Evolutionary conservation across 768 basidiomycete species (phyloP).

Genomic region (Thelephora ganbajun): DNA sequence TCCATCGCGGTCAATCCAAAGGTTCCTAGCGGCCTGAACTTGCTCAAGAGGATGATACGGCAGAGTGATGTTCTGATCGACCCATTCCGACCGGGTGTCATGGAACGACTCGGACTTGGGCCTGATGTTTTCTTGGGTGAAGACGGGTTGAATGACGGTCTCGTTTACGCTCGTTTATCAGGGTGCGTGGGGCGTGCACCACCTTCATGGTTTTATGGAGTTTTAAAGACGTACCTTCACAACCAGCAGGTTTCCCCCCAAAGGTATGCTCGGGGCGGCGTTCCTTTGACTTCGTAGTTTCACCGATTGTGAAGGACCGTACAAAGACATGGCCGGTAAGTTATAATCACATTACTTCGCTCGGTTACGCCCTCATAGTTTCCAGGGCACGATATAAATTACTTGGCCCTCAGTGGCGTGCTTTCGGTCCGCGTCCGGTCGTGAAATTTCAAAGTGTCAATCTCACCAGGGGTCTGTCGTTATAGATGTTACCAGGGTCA

Average conservation of each 20-base stretch:
- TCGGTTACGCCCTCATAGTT: neutral
- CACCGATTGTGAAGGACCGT: conserved; percentile 30
- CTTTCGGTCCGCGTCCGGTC: conserved; percentile 35
- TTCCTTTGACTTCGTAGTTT: no score
- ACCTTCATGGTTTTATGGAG: neutral
- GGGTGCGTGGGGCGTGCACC: conserved; percentile 34
- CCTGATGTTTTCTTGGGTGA: conserved; percentile 57
- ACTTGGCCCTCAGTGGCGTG: conserved; percentile 66
- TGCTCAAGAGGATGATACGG: conserved; percentile 42
- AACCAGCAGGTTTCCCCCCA: conserved; percentile 39
- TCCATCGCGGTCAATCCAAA: conserved; percentile 65
- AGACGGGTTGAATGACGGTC: conserved; percentile 41
- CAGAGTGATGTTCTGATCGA: conserved; percentile 74
- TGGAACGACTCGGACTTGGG: conserved; percentile 65
- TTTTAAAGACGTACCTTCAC: neutral
- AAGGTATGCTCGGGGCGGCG: conserved; percentile 25
- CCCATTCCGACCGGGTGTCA: conserved; percentile 71
- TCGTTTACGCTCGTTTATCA: conserved; percentile 63
- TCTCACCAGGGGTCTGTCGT: neutral
- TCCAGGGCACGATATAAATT: conserved; percentile 74
- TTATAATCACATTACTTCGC: neutral
- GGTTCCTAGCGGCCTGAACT: conserved; percentile 36
- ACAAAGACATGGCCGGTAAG: conserved; percentile 67
- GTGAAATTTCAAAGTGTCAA: neutral
- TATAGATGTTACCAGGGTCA: conserved; percentile 54